Evolutionary conservation across 306 rosid species (phyloP), one percentile per base, ranked within the genome.

Genomic region (Vigna trinervia): DNA sequence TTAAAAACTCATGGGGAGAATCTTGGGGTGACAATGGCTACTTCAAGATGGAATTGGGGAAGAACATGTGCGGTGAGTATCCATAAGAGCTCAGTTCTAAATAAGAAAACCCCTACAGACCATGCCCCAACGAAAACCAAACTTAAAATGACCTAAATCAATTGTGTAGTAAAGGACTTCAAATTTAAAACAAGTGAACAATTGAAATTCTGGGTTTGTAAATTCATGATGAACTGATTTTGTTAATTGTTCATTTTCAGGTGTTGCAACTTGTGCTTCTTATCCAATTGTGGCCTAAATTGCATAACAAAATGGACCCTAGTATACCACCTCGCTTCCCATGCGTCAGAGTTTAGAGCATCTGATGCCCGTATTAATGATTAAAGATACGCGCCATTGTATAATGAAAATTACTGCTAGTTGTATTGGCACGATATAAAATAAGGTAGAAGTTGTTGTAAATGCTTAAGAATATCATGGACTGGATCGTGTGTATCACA

Each of bases 1-100:
- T 88, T 32, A 92, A 92, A 79, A 92, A 92, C 82, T 92, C 97
- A 0, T 92, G 97, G 97, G 97, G 97, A 28, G 75, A 3, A 20
- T 75, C 12, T 47, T 92, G 96, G 97, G 97, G 97, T 23, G 87
- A 88, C 77, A 20, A 79, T 20, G 97, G 97, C 80, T 92, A 90
- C 88, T 92, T 92, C 76, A 92, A 88, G 88, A 92, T 92, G 96
- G 96, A 90, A 80, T 2, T 84, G 53, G 97, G 96, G 73, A 92
- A 92, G 86, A 92, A 92, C 85, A 84, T 92, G 90, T 92, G 97
- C 3, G 97, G 97, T 92, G 78, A 84, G 96, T 76, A 78, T 80
- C 12, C 39, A 58, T 66, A 4, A 65, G 15, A 32, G 13, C 23
- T 14, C 68, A 30, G 2, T 32, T 32, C 12, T 15, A 12, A 12